Evolutionary conservation across 2,329 filamentous ascomycete genomes (phyloP).

Genomic region (Pleoardoris graminearum): DNA sequence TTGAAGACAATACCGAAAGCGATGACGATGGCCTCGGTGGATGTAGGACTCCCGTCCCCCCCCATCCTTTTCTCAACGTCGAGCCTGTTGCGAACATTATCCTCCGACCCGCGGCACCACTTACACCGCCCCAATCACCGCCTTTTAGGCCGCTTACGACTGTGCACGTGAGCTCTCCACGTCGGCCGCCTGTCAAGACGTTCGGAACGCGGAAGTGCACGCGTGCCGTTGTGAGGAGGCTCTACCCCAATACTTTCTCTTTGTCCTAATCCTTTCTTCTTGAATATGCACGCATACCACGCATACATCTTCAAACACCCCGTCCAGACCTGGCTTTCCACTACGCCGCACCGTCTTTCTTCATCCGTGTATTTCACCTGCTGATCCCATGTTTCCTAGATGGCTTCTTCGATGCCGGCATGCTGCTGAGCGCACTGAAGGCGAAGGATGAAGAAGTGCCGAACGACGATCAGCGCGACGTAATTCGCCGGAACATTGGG

Average conservation of each 20-base stretch:
- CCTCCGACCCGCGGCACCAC: slow-evolving; percentile 21
- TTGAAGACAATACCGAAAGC: slow-evolving; percentile 70
- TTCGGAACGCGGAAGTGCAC: slow-evolving; percentile 21
- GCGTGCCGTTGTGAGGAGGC: slow-evolving; percentile 24
- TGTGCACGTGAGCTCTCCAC: slow-evolving; percentile 35
- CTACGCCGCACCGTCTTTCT: neutral
- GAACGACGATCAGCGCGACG: slow-evolving; percentile 62
- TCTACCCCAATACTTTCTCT: slow-evolving; percentile 14
- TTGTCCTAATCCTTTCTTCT: neutral
- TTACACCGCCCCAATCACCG: slow-evolving; percentile 42
- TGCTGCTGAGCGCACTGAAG: slow-evolving; percentile 87
- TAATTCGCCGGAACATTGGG: slow-evolving; percentile 69
- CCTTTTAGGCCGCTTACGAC: slow-evolving; percentile 40
- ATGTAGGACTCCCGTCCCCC: slow-evolving; percentile 62
- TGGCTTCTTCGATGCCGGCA: slow-evolving; percentile 96
- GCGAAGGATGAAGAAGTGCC: slow-evolving; percentile 61
- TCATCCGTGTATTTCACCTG: slow-evolving; percentile 19
- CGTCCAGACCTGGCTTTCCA: slow-evolving; percentile 2
- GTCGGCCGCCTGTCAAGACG: slow-evolving; percentile 24
- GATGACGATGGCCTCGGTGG: slow-evolving; percentile 90
- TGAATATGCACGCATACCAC: slow-evolving; percentile 7
- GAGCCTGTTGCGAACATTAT: slow-evolving; percentile 24
- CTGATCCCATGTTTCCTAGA: slow-evolving; percentile 60
- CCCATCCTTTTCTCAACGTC: slow-evolving; percentile 25
- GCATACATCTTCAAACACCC: slow-evolving; percentile 14